A percentile compares a stretch with the other conserved stretches of the same genome.
Conservation (phyloP, 805 yeast species). For the Zygotorulaspora sp. region DNA sequence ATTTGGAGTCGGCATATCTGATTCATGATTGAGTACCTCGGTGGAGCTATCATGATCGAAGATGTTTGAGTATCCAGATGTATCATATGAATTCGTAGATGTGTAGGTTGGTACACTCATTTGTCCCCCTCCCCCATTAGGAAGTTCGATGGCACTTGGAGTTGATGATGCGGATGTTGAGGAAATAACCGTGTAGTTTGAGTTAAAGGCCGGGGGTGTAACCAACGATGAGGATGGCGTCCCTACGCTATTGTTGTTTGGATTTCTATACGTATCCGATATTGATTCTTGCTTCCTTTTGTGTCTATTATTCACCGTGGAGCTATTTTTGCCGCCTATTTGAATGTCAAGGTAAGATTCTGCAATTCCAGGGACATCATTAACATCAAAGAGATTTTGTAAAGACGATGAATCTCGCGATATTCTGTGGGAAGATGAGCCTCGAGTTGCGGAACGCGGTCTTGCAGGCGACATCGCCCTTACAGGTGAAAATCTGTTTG, state of each 20-base stretch:
- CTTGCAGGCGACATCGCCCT: slow-evolving; percentile 32
- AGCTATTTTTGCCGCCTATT: slow-evolving; percentile 6
- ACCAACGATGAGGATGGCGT: slow-evolving; percentile 17
- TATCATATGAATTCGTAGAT: slow-evolving; percentile 3
- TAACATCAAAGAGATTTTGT: slow-evolving; percentile 18
- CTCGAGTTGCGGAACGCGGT: slow-evolving; percentile 29
- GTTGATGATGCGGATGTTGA: slow-evolving; percentile 24
- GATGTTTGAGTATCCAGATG: slow-evolving; percentile 8
- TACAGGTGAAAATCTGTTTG: slow-evolving; percentile 29
- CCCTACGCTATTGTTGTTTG: slow-evolving; percentile 7
- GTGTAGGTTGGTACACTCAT: slow-evolving; percentile 4
- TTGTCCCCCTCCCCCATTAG: slow-evolving; percentile 7
- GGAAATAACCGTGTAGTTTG: slow-evolving; percentile 16
- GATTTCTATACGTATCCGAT: slow-evolving; percentile 20
- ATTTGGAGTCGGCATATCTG: slow-evolving; percentile 18
- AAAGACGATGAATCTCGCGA: slow-evolving; percentile 28
- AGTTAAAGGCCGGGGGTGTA: slow-evolving; percentile 16
- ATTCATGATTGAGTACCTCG: slow-evolving; percentile 11
- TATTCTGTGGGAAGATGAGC: slow-evolving; percentile 24
- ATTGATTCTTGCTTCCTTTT: slow-evolving; percentile 33
- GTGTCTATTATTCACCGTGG: slow-evolving; percentile 17
- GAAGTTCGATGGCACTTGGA: slow-evolving; percentile 19
- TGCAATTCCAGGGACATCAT: slow-evolving; percentile 7
- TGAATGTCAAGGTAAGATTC: slow-evolving; percentile 27
- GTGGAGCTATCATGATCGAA: slow-evolving; percentile 13